Conservation (phyloP, 805 yeast genomes). For the Wickerhamiella kurtzmanii region DNA sequence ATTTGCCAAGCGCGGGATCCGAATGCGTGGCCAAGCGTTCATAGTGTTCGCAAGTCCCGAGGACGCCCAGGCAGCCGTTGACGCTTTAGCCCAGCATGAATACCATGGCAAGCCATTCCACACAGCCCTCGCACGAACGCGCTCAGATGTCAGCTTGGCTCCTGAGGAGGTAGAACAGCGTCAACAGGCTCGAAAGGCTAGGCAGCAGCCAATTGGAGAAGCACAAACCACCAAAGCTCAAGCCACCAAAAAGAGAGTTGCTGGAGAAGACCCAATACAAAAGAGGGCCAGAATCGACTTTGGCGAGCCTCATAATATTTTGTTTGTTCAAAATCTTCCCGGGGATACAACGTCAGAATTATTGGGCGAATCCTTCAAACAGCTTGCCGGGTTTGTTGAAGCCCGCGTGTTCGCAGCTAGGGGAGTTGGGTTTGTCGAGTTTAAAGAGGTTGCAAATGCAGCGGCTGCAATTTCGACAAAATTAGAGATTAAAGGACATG, state of each 20-base stretch:
- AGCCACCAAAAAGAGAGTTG: constrained; percentile 31
- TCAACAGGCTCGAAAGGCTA: neutral
- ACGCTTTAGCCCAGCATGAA: constrained; percentile 26
- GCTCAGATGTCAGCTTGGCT: constrained; percentile 26
- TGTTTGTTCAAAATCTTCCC: constrained; percentile 57
- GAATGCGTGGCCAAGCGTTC: constrained; percentile 73
- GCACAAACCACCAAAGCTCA: neutral
- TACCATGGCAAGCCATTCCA: constrained; percentile 38
- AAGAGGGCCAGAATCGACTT: neutral
- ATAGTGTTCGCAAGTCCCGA: constrained; percentile 37
- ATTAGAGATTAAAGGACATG: neutral
- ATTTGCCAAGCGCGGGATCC: constrained; percentile 45
- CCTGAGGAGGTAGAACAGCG: constrained; percentile 9
- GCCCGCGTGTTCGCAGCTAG: constrained; percentile 53
- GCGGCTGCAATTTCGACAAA: constrained; percentile 4
- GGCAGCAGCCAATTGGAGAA: neutral
- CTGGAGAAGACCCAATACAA: constrained; percentile 6
- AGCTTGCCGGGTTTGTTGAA: constrained; percentile 51
- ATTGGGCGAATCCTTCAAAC: constrained; percentile 9
- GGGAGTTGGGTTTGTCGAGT: constrained; percentile 72
- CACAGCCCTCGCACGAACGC: constrained; percentile 21
- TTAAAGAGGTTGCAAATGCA: constrained; percentile 24
- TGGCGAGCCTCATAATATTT: constrained; percentile 44
- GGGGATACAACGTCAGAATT: constrained; percentile 24
- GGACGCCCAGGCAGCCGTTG: constrained; percentile 35